Evolutionary conservation across 2,329 filamentous ascomycete species (phyloP).

Genomic region (Drechslerella dactyloides): DNA sequence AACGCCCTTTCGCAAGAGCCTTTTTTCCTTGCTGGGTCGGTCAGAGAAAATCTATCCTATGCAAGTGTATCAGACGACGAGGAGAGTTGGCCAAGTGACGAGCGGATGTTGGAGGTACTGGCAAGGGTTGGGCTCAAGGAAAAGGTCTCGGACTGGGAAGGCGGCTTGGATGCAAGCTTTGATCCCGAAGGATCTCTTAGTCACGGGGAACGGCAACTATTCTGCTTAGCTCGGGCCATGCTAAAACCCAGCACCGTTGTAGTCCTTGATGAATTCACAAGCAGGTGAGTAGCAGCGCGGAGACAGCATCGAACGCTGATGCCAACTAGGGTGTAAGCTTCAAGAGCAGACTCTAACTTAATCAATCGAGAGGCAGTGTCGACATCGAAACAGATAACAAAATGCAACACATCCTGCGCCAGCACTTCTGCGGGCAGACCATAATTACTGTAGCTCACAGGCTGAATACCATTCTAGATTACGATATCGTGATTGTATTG

Average conservation of each 20-base stretch:
- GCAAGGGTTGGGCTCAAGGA: slow-evolving; percentile 38
- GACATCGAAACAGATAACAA: slow-evolving; percentile 45
- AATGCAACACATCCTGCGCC: slow-evolving; percentile 35
- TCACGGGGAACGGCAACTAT: slow-evolving; percentile 59
- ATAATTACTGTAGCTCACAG: slow-evolving; percentile 37
- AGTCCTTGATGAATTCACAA: slow-evolving; percentile 44
- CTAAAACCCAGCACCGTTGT: slow-evolving; percentile 54
- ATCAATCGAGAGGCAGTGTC: slow-evolving; percentile 14
- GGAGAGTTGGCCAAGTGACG: slow-evolving; percentile 1
- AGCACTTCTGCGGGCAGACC: slow-evolving; percentile 35
- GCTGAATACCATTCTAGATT: slow-evolving; percentile 59
- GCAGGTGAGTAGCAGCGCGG: slow-evolving; percentile 20
- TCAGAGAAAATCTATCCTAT: slow-evolving; percentile 42
- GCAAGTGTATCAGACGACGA: slow-evolving; percentile 25
- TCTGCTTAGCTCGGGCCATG: slow-evolving; percentile 62
- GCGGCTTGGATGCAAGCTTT: slow-evolving; percentile 31
- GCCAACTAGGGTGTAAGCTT: too few relatives aligned
- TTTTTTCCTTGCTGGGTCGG: slow-evolving; percentile 36
- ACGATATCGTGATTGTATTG: slow-evolving; percentile 88
- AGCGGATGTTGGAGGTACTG: slow-evolving; percentile 24
- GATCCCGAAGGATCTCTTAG: slow-evolving; percentile 36
- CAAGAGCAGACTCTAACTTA: neutral
- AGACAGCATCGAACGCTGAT: too few relatives aligned
- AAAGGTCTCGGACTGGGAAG: slow-evolving; percentile 26
- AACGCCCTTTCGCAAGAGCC: slow-evolving; percentile 51